These are phyloP conservation scores for Rhodosporidiobolus odoratus DNA, from an alignment of 768 basidiomycete genomes.

Conservation along the genomic window DNA sequence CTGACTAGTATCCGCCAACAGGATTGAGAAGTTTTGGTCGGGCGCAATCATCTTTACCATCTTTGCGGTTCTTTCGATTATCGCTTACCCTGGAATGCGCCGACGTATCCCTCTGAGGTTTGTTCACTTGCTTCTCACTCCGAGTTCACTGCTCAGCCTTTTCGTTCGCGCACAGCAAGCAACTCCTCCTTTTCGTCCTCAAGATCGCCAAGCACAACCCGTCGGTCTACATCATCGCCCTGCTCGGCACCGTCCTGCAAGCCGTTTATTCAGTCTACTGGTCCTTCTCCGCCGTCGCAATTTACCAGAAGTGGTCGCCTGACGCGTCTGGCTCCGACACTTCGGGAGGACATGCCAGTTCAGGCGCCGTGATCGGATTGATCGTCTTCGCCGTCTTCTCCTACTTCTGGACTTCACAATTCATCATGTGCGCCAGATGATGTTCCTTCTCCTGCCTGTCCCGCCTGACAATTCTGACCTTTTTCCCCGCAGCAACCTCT, in stretches of 20 bases:
- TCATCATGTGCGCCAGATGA: slow-evolving; percentile 16
- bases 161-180: slow-evolving; percentile 1
- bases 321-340: slow-evolving; percentile 22
- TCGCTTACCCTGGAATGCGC: slow-evolving; percentile 39
- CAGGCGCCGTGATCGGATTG: slow-evolving; percentile 34
- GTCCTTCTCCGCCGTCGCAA: slow-evolving; percentile 29
- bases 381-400: slow-evolving; percentile 40
- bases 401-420: slow-evolving; percentile 25
- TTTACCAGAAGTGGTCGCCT: slow-evolving; percentile 33
- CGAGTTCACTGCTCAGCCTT: background rate
- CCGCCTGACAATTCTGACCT: background rate
- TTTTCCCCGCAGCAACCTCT: slow-evolving; percentile 30
- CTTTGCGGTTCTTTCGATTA: slow-evolving; percentile 40
- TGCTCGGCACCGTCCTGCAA: slow-evolving; percentile 32
- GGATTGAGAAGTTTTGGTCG: slow-evolving; percentile 20
- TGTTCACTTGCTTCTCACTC: background rate
- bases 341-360: slow-evolving; percentile 25
- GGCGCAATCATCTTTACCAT: slow-evolving; percentile 44
- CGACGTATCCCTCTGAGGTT: slow-evolving; percentile 30
- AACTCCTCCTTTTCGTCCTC: slow-evolving; percentile 40
- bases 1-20: too few relatives aligned
- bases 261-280: slow-evolving; percentile 38
- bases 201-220: slow-evolving; percentile 37
- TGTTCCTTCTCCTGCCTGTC: background rate
- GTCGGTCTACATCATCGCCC: slow-evolving; percentile 38